Base-by-base conservation (phyloP, 441 rosid species). In the Isatis lusitanica region DNA sequence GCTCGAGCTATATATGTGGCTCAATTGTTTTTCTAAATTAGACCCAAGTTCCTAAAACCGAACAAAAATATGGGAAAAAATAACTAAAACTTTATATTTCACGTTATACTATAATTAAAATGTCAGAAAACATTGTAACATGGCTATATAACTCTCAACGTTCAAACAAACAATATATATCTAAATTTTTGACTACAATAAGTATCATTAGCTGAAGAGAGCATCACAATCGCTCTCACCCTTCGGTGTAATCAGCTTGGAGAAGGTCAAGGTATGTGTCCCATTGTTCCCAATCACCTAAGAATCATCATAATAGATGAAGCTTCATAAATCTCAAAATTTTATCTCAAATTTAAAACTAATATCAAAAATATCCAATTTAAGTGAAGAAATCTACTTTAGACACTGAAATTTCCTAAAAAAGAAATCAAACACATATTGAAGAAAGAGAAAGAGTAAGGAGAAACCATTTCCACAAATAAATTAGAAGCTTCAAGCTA, bases 201-300 rank as follows among this genome's bases (percentile, higher is more conserved):
- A 38, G 46, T 30, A 53, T 21, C 5, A 39, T 68, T 63, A 10
- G 68, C n/a, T 26, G 5, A 42, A 13, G 17, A 68, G 17, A 26
- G 30, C 24, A 61, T 38, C 9, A 17, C 40, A 52, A 46, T 5
- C 3, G 53, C 80, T 78, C 40, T 78, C 40, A 92, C 96, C 93
- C 96, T 86, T 92, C 97, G 2, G 85, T 74, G 77, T 92, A 90
- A 72, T 90, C 93, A 7, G 90, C 87, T 79, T 92, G 93, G 43
- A 92, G 91, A 74, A 92, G 93, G 47, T 92, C 98, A 26, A 92
- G 89, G 74, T 92, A 92, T 6, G 85, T 76, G 42, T 88, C 94
- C 96, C 97, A 92, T 78, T 88, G 83, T 88, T 85, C 8, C 97
- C 96, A 64, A 92, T 90, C 71, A 90, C 92, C 97, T 90, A 56